Conservation (phyloP, 1,284 basidiomycete genomes). For the Salmacisia buchloeana region DNA sequence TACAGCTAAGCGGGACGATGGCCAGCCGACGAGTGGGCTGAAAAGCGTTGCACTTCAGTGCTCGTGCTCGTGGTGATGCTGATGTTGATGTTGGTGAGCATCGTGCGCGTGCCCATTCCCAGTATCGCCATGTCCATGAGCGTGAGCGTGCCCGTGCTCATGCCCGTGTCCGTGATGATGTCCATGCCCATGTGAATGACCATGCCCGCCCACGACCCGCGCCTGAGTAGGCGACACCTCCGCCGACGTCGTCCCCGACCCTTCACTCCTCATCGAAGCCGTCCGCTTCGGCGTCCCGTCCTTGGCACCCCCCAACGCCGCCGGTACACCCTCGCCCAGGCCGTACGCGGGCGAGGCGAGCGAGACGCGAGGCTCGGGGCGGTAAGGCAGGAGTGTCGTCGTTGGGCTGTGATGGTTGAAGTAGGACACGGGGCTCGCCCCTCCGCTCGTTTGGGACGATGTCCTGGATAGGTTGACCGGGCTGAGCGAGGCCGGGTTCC, state of each 20-base stretch:
- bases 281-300: background rate
- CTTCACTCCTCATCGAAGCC: background rate
- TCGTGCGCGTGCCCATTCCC: background rate
- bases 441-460: background rate
- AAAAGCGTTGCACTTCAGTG: too few relatives aligned
- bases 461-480: background rate
- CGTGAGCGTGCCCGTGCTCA: slow-evolving; percentile 46
- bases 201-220: background rate
- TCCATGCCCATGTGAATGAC: slow-evolving; percentile 21
- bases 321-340: background rate
- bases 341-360: slow-evolving; percentile 4
- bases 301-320: background rate
- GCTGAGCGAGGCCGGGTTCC: background rate
- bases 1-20: too few relatives aligned
- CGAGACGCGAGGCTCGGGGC: background rate
- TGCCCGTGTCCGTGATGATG: slow-evolving; percentile 57
- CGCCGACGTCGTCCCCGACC: background rate
- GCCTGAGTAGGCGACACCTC: background rate
- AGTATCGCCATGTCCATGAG: slow-evolving; percentile 45
- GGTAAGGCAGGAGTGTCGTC: background rate
- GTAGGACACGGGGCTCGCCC: background rate
- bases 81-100: background rate
- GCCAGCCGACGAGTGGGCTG: too few relatives aligned
- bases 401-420: background rate
- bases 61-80: too few relatives aligned